Base-by-base conservation (phyloP, 2,329 filamentous ascomycete genomes). In the Furcasterigmium furcatum region DNA sequence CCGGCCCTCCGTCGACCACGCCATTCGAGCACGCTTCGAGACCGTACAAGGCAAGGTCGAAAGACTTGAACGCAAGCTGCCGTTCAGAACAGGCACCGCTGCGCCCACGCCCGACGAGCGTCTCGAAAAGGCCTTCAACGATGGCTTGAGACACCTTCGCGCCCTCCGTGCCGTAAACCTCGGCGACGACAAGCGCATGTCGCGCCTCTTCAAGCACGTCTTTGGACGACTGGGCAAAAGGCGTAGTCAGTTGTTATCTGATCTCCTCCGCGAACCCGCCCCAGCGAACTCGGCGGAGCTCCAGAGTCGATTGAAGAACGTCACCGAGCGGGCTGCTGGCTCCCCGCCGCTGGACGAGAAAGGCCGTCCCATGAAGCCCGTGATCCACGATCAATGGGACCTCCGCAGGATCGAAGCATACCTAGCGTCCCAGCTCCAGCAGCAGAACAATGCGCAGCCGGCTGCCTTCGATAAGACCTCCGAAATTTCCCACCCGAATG, bases 191-290 rank as follows among this genome's bases (percentile, higher is more conserved):
- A 42, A 50, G 0, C 71, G 72, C 41, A 71, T 84, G 65, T 58
- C 66, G 24, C 64, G 58, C 9, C 60, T 85, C 9, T 64, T 82
- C 25, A 53, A 66, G 36, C 57, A 70, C 18, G 73, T 69, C 2
- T 81, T 82, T 53, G 82, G 77, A 7, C 70, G 80, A 24, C 53
- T 61, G 1, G 82, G 82, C 16, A 67, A 65, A 45, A 66, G 76
- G 27, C 70, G 80, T 36, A 71, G 76, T 13, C 57, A 72, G 42
- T 65, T 85, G 3, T 51, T 77, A 32, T 51, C 61, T 0, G 52
- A 66, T 1, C 61, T 80, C 49, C 50, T 70, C 45, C 53, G 51
- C 4, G 52, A 56, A 1, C 58, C 66, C 6, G 58, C 69, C 3
- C 70, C 74, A 0, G 52, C 53, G 24, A 63, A 74, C 54, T 66